Conservation (phyloP, 2,329 filamentous ascomycete genomes). For the Botrytis galanthina region DNA sequence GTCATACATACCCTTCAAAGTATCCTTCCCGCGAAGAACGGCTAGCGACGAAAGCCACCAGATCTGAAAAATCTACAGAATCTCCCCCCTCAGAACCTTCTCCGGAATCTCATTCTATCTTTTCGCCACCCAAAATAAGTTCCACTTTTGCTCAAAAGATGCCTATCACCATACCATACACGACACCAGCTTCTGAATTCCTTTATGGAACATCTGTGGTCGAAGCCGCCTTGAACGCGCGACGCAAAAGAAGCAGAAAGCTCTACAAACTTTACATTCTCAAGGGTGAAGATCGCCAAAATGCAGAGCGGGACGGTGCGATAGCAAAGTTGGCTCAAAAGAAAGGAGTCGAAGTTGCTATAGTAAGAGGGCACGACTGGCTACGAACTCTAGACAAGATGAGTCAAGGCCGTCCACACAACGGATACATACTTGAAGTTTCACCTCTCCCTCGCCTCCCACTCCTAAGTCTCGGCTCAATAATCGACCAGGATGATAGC, state of each 20-base stretch:
- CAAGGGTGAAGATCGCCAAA: conserved; percentile 54
- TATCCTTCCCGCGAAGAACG: conserved; percentile 13
- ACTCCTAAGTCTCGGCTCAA: conserved; percentile 52
- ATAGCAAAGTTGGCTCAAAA: conserved; percentile 49
- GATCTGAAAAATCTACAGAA: background rate
- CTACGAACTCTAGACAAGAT: conserved; percentile 77
- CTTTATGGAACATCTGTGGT: conserved; percentile 84
- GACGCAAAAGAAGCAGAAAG: conserved; percentile 56
- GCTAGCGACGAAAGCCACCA: background rate
- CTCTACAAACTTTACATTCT: conserved; percentile 84
- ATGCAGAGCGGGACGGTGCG: conserved; percentile 45
- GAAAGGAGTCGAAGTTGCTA: conserved; percentile 53
- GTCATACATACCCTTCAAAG: background rate
- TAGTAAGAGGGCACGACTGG: conserved; percentile 56
- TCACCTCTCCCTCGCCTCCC: conserved; percentile 76
- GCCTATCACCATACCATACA: conserved; percentile 57
- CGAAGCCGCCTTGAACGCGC: conserved; percentile 68
- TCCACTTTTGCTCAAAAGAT: conserved; percentile 28
- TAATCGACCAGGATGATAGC: conserved; percentile 32
- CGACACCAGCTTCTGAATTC: conserved; percentile 86
- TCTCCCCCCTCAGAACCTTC: background rate
- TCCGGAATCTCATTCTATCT: background rate
- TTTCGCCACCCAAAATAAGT: conserved; percentile 12
- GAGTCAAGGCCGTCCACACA: conserved; percentile 80
- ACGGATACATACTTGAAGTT: conserved; percentile 83